A percentile compares a stretch with the other conserved stretches of the same genome.
These are phyloP conservation scores for Entomophthora muscae DNA, from an alignment of 371 early-diverging fungal genomes.

Conservation along the genomic window DNA sequence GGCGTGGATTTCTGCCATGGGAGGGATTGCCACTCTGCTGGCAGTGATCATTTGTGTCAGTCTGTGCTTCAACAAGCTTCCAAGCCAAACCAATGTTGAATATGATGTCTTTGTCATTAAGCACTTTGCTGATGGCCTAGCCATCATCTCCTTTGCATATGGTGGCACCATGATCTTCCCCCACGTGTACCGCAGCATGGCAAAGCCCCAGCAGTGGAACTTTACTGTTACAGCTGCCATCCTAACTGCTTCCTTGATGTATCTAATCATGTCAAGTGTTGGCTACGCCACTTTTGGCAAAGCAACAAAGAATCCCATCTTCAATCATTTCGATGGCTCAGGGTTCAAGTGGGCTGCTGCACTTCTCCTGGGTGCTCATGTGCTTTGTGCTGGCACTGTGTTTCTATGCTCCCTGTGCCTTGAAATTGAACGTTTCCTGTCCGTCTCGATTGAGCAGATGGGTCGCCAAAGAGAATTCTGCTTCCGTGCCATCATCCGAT, in stretches of 20 bases:
- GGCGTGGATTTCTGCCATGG: constrained; percentile 33
- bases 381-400: constrained; percentile 59
- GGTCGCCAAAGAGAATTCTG: constrained; percentile 25
- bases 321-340: constrained; percentile 46
- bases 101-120: constrained; percentile 27
- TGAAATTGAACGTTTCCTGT: constrained; percentile 56
- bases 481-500: constrained; percentile 30
- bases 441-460: constrained; percentile 34
- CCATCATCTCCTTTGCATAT: constrained; percentile 60
- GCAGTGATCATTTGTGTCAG: constrained; percentile 20
- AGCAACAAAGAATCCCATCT: constrained; percentile 44
- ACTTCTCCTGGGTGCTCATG: constrained; percentile 61
- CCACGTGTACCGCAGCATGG: constrained; percentile 74
- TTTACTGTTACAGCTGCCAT: constrained; percentile 46
- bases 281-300: constrained; percentile 73
- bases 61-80: constrained; percentile 5
- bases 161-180: constrained; percentile 71
- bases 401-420: constrained; percentile 58
- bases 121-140: constrained; percentile 9
- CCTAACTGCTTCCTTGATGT: constrained; percentile 48
- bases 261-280: constrained; percentile 49
- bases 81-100: constrained; percentile 17
- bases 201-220: constrained; percentile 50
- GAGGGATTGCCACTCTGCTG: constrained; percentile 29
- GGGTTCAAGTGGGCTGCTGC: constrained; percentile 39